Evolutionary conservation across 2,329 filamentous ascomycete genomes (phyloP), one percentile per base, ranked within the genome.

Genomic region (Paecilomyces dactylethromorphus): DNA sequence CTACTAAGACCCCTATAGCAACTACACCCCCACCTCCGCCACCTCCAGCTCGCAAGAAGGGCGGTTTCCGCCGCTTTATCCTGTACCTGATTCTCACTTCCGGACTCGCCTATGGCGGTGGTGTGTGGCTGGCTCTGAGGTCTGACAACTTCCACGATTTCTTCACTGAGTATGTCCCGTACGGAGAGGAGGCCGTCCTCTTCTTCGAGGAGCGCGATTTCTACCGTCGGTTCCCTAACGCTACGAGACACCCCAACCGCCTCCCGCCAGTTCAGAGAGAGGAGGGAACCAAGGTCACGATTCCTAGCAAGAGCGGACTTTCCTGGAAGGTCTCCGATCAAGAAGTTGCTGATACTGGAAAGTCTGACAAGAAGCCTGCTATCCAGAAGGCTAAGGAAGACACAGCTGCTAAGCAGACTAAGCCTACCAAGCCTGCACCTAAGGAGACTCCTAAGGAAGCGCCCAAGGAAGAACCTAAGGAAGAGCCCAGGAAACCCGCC

Each of bases 81-180:
- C 78, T 92, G 64, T 90, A 89, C 57, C 76, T 97, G 54, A 78
- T 92, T 62, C 76, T 96, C 52, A 83, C 97, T 29, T 87, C 89
- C 26, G 85, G 86, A 5, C 76, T 95, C 52, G 87, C 89, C 45
- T 99, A 96, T 69, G 90, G 84, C 58, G 92, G 92, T 64, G 92
- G 93, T 65, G 87, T 97, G 58, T 96, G 90, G 82, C 94, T 96
- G 76, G 93, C 94, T 58, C 86, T 96, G 64, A 84, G 94, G 76
- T 96, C 89, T 71, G 94, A 99, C 81, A 96, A 91, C 78, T 99
- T 97, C 84, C 93, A 99, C 78, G 94, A 99, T 76, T 94, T 97
- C 81, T 99, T 99, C 79, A 97, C 92, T 68, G 92, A 97, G 78
- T 99, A 93, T 75, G 79, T 99, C 18, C 94, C 94, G 22, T 96